phyloP scores from a whole-genome alignment of 306 rosid species.

The Macrotyloma uniflorum region DNA sequence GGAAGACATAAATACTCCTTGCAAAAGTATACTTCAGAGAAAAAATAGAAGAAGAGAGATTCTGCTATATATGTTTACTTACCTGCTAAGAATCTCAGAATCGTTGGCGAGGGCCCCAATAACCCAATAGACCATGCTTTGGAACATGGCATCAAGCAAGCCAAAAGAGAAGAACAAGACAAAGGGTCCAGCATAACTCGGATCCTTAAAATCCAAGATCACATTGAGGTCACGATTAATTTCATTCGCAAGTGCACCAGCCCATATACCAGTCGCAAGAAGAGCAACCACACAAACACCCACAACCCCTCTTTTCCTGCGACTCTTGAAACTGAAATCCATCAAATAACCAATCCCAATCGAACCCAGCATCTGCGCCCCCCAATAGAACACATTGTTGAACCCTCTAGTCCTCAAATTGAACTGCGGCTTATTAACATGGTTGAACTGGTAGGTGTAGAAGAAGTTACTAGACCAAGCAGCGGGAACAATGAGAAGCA shows the following conservation, averaged over 20 bases:
- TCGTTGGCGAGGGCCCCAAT: slow-evolving; percentile 88
- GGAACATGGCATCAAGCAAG: slow-evolving; percentile 91
- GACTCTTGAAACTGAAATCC: slow-evolving; percentile 85
- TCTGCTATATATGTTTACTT: neutral
- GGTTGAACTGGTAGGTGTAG: slow-evolving; percentile 85
- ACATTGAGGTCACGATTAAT: slow-evolving; percentile 32
- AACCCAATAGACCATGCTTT: slow-evolving; percentile 84
- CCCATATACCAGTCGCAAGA: slow-evolving; percentile 73
- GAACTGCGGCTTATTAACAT: slow-evolving; percentile 66
- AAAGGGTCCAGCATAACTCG: slow-evolving; percentile 76
- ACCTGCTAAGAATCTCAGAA: slow-evolving; percentile 94
- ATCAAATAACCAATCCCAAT: slow-evolving; percentile 72
- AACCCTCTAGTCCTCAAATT: slow-evolving; percentile 91
- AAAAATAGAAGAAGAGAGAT: neutral
- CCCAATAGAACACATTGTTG: slow-evolving; percentile 90
- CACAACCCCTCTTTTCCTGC: slow-evolving; percentile 70
- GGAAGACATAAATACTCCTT: neutral
- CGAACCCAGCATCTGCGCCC: slow-evolving; percentile 92
- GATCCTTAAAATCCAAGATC: slow-evolving; percentile 68
- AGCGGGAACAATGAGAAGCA: slow-evolving; percentile 80
- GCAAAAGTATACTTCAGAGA: neutral
- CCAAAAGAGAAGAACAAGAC: slow-evolving; percentile 81
- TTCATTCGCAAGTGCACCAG: slow-evolving; percentile 84
- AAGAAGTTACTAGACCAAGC: slow-evolving; percentile 89
- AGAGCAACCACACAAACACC: slow-evolving; percentile 66